Evolutionary conservation across 768 basidiomycete genomes (phyloP), one percentile per base, ranked within the genome.

Genomic region (Termitomyces sp.): DNA sequence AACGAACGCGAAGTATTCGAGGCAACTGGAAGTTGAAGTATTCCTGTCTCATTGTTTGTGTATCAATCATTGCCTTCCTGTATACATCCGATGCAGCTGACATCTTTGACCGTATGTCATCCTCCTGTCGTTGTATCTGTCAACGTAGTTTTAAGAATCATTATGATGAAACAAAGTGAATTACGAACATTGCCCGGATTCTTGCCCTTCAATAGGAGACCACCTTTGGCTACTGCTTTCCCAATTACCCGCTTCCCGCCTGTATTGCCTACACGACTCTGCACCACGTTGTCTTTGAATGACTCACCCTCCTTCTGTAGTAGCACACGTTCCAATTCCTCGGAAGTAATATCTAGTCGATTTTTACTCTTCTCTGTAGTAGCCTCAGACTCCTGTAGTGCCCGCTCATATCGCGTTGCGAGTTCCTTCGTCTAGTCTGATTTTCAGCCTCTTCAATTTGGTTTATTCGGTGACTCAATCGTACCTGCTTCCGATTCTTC

Each of bases 21-120:
- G 97, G 97, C 43, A 98, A 76, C 67, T 98, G 96, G 68, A 96
- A 91, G 71, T 98, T 96, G 74, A 97, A 99, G 71, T 98, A 98
- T 69, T 99, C 97, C 71, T 98, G 95, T 61, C 95, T 82, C 76
- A 93, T 86, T 5, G 86, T 77, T 71, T 98, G 95, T 13, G 91
- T 93, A 63, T 98, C 94, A 14, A 83, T 84, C 33, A 97, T 88
- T 2, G 93, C 87, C 73, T 97, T 95, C 58, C 93, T 81, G 68
- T 94, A 98, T 35, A 86, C 83, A 69, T 98, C 96, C 28, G 92
- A 93, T 10, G 91, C 86, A 49, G 77, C 76, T 7, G 93, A 94
- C 80, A 98, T 86, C 64, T 95, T 81, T 33, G 83, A 77, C 57
- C 97, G 80, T 52, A 96, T 86, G 70, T 98, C 97, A 65, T 98